A percentile compares a stretch with the other conserved stretches of the same genome.
These are phyloP conservation scores for Chloris gayana DNA, from an alignment of 176 grass and related monocot species.

Conservation along the genomic window DNA sequence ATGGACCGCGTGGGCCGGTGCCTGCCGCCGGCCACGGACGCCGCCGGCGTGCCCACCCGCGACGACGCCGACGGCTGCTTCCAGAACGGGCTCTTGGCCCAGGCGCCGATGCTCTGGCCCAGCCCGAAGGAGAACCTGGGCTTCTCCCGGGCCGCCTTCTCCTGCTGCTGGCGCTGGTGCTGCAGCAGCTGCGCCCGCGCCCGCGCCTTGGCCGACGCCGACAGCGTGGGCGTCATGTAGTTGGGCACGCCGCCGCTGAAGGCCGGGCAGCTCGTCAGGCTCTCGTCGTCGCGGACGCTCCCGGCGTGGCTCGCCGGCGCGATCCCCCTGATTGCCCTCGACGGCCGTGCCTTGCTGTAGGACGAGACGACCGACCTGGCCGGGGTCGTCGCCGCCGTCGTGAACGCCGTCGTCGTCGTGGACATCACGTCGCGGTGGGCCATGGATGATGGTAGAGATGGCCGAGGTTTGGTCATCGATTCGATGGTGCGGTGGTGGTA, in stretches of 20 bases:
- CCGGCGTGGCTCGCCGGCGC: constrained; percentile 13
- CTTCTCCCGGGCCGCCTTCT: constrained; percentile 58
- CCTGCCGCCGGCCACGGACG: constrained; percentile 47
- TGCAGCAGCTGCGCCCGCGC: constrained; percentile 36
- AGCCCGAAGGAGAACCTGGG: constrained; percentile 68
- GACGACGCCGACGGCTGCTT: constrained; percentile 49
- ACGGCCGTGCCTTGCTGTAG: constrained; percentile 20
- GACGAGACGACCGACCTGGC: constrained; percentile 45
- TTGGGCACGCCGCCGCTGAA: constrained; percentile 65
- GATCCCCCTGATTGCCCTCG: constrained; percentile 7
- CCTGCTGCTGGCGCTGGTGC: constrained; percentile 30
- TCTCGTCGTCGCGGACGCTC: constrained; percentile 74
- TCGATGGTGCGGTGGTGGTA: not conserved
- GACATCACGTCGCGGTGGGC: not conserved
- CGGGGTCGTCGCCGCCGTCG: constrained; percentile 47
- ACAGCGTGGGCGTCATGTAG: constrained; percentile 93
- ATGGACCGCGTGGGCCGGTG: constrained; percentile 70
- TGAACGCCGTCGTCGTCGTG: constrained; percentile 3
- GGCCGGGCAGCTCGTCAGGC: constrained; percentile 84
- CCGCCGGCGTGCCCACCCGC: constrained; percentile 39
- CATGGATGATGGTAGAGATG: not conserved
- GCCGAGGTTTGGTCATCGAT: not conserved
- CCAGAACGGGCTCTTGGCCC: constrained; percentile 74
- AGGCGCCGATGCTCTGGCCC: constrained; percentile 62
- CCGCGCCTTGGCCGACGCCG: constrained; percentile 80